Conservation (phyloP, 768 basidiomycete genomes). For the Lactarius sp. region DNA sequence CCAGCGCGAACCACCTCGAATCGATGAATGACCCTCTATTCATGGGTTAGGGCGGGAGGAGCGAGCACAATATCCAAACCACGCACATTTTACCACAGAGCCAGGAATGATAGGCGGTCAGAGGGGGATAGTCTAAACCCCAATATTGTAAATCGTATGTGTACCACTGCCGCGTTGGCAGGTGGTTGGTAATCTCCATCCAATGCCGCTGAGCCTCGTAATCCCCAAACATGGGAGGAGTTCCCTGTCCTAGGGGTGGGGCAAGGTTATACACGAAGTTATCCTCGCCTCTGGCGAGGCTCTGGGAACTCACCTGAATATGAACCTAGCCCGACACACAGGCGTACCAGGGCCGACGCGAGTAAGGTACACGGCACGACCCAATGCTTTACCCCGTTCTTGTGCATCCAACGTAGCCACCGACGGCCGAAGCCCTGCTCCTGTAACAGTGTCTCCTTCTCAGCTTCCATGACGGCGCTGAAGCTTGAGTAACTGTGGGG, state of each 20-base stretch:
- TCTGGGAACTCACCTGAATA: conserved; percentile 65
- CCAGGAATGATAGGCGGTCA: conserved; percentile 90
- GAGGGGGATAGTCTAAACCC: conserved; percentile 92
- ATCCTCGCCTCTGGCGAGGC: background rate
- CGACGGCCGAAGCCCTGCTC: conserved; percentile 47
- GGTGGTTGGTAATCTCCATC: conserved; percentile 86
- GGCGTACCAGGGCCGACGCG: conserved; percentile 55
- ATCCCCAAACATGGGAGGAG: conserved; percentile 85
- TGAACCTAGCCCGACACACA: conserved; percentile 64
- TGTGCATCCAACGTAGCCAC: conserved; percentile 81
- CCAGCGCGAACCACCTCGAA: conserved; percentile 65
- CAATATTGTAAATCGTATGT: conserved; percentile 84
- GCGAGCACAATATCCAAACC: background rate
- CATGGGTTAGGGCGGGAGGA: background rate
- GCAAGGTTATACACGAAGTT: background rate
- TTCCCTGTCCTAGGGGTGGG: conserved; percentile 48
- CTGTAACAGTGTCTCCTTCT: conserved; percentile 26
- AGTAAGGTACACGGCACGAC: conserved; percentile 54
- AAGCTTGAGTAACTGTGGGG: conserved; percentile 41
- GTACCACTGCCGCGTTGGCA: conserved; percentile 79
- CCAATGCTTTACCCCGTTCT: conserved; percentile 52
- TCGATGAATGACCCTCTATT: conserved; percentile 47
- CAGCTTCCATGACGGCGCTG: conserved; percentile 41
- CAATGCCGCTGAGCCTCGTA: conserved; percentile 94
- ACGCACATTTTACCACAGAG: conserved; percentile 71